Evolutionary conservation across 2,329 filamentous ascomycete genomes (phyloP).

Genomic region (Fusarium irregulare): DNA sequence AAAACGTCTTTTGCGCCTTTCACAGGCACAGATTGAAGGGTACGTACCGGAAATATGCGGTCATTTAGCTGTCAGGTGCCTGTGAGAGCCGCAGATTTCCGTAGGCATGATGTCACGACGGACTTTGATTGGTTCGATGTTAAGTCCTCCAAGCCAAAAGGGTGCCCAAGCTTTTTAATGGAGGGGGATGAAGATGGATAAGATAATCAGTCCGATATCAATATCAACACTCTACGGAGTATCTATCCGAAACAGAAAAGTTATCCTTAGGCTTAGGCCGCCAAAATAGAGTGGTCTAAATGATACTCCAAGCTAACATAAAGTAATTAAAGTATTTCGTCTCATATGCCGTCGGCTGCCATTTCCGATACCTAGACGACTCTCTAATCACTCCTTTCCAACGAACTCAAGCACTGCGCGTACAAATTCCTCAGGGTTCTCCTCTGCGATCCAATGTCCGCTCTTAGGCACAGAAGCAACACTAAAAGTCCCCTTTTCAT

Average conservation of each 20-base stretch:
- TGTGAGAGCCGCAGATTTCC: conserved; percentile 42
- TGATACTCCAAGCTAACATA: not conserved
- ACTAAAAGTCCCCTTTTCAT: conserved; percentile 12
- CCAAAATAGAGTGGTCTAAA: not conserved
- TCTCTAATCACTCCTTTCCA: not conserved
- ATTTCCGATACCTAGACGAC: not conserved
- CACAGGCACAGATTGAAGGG: not conserved
- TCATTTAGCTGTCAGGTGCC: conserved; percentile 23
- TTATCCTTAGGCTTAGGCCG: too few species aligned
- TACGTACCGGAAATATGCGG: conserved; percentile 26
- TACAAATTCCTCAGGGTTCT: conserved; percentile 22
- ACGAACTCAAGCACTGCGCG: conserved; percentile 16
- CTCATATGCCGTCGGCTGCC: not conserved
- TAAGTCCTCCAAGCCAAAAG: conserved; percentile 12
- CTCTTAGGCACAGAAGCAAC: conserved; percentile 15
- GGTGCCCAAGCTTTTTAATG: conserved; percentile 25
- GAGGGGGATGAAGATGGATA: conserved; percentile 25
- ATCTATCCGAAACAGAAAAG: too few species aligned
- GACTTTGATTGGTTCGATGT: conserved; percentile 30
- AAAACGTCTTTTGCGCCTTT: conserved; percentile 17
- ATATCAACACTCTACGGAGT: not conserved
- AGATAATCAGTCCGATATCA: conserved; percentile 24
- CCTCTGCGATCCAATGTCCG: conserved; percentile 23
- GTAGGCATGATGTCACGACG: conserved; percentile 39
- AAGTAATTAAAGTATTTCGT: not conserved